These are phyloP conservation scores for Carallia pectinifolia DNA, from an alignment of 345 rosid genomes.

Conservation along the genomic window DNA sequence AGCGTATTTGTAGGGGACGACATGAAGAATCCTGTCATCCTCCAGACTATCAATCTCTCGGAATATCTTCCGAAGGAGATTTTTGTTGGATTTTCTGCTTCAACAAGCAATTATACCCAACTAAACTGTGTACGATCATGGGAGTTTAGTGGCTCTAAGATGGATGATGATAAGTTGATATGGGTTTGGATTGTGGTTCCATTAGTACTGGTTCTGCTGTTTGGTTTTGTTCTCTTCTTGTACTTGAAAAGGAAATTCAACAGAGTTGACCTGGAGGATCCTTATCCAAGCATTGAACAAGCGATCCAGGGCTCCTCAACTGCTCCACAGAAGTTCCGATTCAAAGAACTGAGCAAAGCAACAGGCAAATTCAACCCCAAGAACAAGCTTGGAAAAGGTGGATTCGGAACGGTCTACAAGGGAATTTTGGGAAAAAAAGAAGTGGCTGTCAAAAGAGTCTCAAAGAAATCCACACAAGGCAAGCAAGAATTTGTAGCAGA, in stretches of 20 bases:
- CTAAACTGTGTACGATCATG: conserved; percentile 58
- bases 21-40: conserved; percentile 28
- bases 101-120: conserved; percentile 22
- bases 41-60: conserved; percentile 50
- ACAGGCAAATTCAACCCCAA: conserved; percentile 48
- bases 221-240: conserved; percentile 14
- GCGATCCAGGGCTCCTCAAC: conserved; percentile 41
- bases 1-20: conserved; percentile 36
- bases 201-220: conserved; percentile 5
- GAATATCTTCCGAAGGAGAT: conserved; percentile 45
- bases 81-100: conserved; percentile 63
- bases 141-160: conserved; percentile 40
- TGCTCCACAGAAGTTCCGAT: conserved; percentile 55
- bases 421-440: conserved; percentile 48
- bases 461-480: conserved; percentile 63
- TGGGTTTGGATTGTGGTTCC: conserved; percentile 38
- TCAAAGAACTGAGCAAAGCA: conserved; percentile 52
- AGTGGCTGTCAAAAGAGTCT: conserved; percentile 69
- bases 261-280: conserved; percentile 32
- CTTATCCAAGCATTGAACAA: conserved; percentile 42
- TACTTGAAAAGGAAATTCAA: conserved; percentile 30
- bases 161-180: conserved; percentile 12
- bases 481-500: conserved; percentile 77
- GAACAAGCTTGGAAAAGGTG: conserved; percentile 70
- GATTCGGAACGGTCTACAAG: conserved; percentile 75